phyloP scores from a whole-genome alignment of 2,329 filamentous ascomycete genomes.

The Exophiala sp. region DNA sequence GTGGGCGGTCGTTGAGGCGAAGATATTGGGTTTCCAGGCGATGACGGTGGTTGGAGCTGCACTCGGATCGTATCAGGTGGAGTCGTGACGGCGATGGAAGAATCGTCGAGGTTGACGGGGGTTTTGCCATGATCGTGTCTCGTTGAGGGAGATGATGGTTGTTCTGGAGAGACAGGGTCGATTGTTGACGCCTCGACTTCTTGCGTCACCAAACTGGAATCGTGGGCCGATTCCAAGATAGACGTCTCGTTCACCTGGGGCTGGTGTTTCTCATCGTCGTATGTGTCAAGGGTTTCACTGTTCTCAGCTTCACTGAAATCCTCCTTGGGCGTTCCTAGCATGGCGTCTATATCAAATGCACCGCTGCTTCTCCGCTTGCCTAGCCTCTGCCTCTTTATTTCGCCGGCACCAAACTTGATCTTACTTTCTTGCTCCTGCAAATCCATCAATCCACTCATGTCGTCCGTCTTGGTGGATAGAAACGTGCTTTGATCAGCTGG shows the following conservation, averaged over 20 bases:
- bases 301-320: constrained; percentile 1
- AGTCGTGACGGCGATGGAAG: constrained; percentile 12
- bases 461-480: constrained; percentile 16
- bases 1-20: constrained; percentile 23
- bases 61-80: background rate
- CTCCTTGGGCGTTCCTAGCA: constrained; percentile 20
- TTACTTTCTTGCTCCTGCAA: constrained; percentile 18
- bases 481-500: constrained; percentile 20
- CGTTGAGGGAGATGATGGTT: background rate
- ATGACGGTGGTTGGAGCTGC: background rate
- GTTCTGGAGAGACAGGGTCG: constrained; percentile 6
- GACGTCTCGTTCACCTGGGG: background rate
- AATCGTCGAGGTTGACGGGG: constrained; percentile 23
- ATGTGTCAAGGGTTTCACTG: background rate
- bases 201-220: background rate
- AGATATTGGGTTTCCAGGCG: background rate
- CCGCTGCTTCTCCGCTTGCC: constrained; percentile 17
- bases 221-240: background rate
- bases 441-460: constrained; percentile 21
- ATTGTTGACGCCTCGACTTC: background rate
- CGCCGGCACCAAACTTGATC: constrained; percentile 20
- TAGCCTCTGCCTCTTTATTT: constrained; percentile 13
- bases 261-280: background rate
- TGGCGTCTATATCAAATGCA: constrained; percentile 25
- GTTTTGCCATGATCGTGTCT: background rate